phyloP scores from a whole-genome alignment of 2,329 filamentous ascomycete species.

The Botrytis byssoidea region DNA sequence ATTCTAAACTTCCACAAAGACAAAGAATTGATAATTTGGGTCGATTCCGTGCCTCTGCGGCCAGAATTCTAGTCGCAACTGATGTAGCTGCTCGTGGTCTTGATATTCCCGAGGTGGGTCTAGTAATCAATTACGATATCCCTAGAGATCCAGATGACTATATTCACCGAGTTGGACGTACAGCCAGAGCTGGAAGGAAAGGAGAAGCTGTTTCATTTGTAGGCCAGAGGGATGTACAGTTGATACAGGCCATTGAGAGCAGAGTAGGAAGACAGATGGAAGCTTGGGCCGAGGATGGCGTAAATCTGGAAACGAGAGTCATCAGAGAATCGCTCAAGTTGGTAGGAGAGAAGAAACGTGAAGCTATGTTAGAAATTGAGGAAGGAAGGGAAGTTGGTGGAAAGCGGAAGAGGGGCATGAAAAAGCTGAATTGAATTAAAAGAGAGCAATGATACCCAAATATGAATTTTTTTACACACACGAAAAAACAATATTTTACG shows the following conservation, averaged over 20 bases:
- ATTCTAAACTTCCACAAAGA: slow-evolving; percentile 81
- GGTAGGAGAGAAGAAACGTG: slow-evolving; percentile 90
- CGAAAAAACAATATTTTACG: background rate
- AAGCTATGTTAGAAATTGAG: slow-evolving; percentile 87
- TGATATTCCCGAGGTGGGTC: slow-evolving; percentile 86
- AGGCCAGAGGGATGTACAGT: slow-evolving; percentile 86
- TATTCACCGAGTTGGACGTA: slow-evolving; percentile 93
- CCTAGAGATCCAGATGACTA: slow-evolving; percentile 97
- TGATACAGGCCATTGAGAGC: slow-evolving; percentile 86
- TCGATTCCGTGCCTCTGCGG: slow-evolving; percentile 85
- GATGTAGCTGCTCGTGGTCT: slow-evolving; percentile 93
- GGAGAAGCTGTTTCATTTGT: slow-evolving; percentile 86
- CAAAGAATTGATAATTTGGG: slow-evolving; percentile 85
- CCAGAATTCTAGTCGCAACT: slow-evolving; percentile 87
- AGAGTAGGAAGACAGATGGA: slow-evolving; percentile 79
- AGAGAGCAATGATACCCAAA: background rate
- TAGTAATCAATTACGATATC: slow-evolving; percentile 95
- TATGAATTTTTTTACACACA: background rate
- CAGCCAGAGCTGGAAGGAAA: slow-evolving; percentile 81
- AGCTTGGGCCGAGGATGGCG: slow-evolving; percentile 83
- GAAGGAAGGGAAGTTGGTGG: slow-evolving; percentile 88
- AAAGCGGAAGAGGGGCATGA: slow-evolving; percentile 66
- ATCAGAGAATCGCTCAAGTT: slow-evolving; percentile 81
- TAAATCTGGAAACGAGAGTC: slow-evolving; percentile 90
- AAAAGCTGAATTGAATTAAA: slow-evolving; percentile 44